Percentiles rank a stretch among this genome's conserved stretches.
Conservation (phyloP, 1,284 basidiomycete genomes). For the Cutaneotrichosporon mucoides region DNA sequence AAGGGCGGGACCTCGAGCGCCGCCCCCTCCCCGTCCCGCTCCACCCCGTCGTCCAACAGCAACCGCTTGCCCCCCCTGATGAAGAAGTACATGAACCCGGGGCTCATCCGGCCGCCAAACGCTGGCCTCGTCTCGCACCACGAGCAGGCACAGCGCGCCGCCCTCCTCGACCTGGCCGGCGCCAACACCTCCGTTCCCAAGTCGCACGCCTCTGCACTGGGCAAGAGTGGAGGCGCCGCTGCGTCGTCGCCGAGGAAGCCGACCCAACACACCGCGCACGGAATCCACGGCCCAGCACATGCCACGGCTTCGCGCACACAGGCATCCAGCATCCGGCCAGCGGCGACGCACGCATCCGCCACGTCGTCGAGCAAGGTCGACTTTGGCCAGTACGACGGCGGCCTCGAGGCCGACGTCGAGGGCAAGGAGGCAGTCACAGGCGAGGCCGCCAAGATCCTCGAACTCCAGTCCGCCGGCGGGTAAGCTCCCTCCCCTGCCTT, state of each 20-base stretch:
- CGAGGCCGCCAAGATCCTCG: constrained; percentile 68
- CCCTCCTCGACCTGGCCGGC: constrained; percentile 37
- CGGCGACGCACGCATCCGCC: not conserved
- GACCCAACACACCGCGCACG: constrained; percentile 9
- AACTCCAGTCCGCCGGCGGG: constrained; percentile 61
- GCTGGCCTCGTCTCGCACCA: constrained; percentile 29
- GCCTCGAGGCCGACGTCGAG: constrained; percentile 71
- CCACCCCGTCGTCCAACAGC: not conserved
- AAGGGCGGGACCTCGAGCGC: not conserved
- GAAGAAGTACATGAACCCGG: constrained; percentile 50
- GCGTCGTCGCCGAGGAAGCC: not conserved
- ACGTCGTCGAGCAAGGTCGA: constrained; percentile 47
- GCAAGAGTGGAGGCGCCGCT: not conserved
- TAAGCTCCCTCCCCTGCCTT: constrained; percentile 45
- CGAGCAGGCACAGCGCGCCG: constrained; percentile 31
- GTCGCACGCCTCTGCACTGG: not conserved
- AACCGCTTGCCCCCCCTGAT: constrained; percentile 45
- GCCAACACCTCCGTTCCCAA: constrained; percentile 37
- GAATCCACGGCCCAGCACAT: constrained; percentile 19
- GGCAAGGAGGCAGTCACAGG: constrained; percentile 55
- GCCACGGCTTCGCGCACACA: constrained; percentile 25
- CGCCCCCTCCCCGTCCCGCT: not conserved
- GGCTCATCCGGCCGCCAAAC: constrained; percentile 40
- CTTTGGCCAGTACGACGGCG: constrained; percentile 81
- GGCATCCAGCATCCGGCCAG: constrained; percentile 12